Conservation (phyloP, 1,284 basidiomycete genomes). For the Puccinia hordei region DNA sequence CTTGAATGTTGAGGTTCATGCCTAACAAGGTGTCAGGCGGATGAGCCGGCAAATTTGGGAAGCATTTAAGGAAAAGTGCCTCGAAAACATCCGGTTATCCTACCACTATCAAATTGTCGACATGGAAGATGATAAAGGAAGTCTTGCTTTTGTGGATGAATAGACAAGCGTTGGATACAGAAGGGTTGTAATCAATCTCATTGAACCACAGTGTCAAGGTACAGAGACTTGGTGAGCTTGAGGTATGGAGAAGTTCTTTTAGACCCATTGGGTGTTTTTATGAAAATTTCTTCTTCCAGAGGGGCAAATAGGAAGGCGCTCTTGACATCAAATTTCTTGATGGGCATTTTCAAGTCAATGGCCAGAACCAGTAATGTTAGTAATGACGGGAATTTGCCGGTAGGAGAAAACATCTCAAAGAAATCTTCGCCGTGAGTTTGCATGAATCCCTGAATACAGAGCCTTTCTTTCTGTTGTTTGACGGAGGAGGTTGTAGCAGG, state of each 20-base stretch:
- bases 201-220: background rate
- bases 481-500: no score
- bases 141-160: background rate
- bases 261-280: no score
- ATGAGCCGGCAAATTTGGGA: background rate
- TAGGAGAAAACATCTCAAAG: no score
- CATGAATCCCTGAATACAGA: no score
- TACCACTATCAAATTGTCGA: background rate
- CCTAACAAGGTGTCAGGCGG: background rate
- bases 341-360: no score
- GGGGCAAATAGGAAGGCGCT: no score
- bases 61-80: background rate
- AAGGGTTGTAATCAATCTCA: background rate
- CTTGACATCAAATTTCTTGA: no score
- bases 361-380: no score
- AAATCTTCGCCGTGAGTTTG: no score
- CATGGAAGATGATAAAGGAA: slow-evolving; percentile 2
- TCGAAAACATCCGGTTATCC: background rate
- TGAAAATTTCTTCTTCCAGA: no score
- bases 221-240: background rate
- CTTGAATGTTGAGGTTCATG: background rate
- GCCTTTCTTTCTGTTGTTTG: no score
- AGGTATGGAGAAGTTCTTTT: background rate
- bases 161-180: background rate
- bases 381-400: no score